Conservation (phyloP, 768 basidiomycete species). For the Dendrothele bispora region DNA sequence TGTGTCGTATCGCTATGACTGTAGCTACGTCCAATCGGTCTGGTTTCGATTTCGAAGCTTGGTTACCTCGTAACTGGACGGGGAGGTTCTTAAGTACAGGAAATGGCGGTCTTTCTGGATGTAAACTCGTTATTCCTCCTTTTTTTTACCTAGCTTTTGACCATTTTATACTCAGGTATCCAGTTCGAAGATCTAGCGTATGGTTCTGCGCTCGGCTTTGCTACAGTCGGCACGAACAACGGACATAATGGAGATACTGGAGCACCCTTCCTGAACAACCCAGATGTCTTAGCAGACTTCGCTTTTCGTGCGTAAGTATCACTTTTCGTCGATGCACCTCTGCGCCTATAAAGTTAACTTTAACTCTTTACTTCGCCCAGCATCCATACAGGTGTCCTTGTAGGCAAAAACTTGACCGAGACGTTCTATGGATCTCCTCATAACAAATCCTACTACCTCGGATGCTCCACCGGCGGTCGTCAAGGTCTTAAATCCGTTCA, state of each 20-base stretch:
- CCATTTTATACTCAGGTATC: slow-evolving; percentile 12
- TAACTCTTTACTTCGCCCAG: background rate
- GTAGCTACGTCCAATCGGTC: slow-evolving; percentile 10
- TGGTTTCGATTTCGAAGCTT: slow-evolving; percentile 11
- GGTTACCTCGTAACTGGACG: slow-evolving; percentile 14
- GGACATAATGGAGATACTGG: slow-evolving; percentile 18
- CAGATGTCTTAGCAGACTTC: slow-evolving; percentile 20
- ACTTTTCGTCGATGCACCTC: background rate
- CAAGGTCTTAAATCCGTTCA: slow-evolving; percentile 20
- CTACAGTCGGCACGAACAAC: slow-evolving; percentile 15
- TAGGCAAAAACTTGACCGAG: slow-evolving; percentile 17
- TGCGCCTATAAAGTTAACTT: no score
- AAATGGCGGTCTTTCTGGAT: slow-evolving; percentile 13
- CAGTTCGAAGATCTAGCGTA: slow-evolving; percentile 15
- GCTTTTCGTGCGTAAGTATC: slow-evolving; percentile 13
- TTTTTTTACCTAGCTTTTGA: background rate
- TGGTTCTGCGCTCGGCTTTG: slow-evolving; percentile 15
- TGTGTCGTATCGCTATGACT: slow-evolving; percentile 11
- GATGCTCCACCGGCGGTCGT: slow-evolving; percentile 24
- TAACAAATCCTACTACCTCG: slow-evolving; percentile 20
- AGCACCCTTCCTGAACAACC: slow-evolving; percentile 13
- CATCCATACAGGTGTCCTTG: slow-evolving; percentile 15
- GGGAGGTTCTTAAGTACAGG: slow-evolving; percentile 12
- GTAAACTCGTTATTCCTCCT: background rate
- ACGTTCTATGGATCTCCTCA: slow-evolving; percentile 15